Conservation (phyloP, 352 stramenopile species). For the Phytophthora pseudosyringae region DNA sequence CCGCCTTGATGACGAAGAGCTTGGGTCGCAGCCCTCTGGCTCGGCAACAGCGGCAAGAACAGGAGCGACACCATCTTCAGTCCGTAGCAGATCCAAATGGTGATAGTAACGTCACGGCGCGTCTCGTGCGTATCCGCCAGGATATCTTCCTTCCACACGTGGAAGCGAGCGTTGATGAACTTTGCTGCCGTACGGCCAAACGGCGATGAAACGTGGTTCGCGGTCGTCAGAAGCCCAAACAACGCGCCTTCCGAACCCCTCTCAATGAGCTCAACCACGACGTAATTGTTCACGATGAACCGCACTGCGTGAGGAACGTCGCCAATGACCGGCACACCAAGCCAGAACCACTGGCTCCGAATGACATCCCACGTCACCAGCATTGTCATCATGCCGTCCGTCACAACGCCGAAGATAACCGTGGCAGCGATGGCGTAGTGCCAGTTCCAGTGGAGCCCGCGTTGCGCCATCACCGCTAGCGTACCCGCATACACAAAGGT, state of each 20-base stretch:
- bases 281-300: conserved; percentile 62
- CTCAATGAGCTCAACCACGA: conserved; percentile 58
- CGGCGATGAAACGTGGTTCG: conserved; percentile 51
- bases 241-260: conserved; percentile 54
- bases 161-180: conserved; percentile 56
- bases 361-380: conserved; percentile 52
- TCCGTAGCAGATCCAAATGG: conserved; percentile 55
- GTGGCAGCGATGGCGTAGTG: conserved; percentile 47
- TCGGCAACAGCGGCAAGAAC: conserved; percentile 54
- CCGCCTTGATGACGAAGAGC: conserved; percentile 37
- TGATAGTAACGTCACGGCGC: conserved; percentile 61
- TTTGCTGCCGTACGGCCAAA: conserved; percentile 55
- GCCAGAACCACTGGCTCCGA: conserved; percentile 69
- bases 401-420: conserved; percentile 37
- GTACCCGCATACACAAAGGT: conserved; percentile 51
- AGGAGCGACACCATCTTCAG: conserved; percentile 57
- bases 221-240: conserved; percentile 56
- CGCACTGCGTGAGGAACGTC: conserved; percentile 49
- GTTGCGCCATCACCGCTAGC: conserved; percentile 48
- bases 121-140: conserved; percentile 46
- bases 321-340: conserved; percentile 49
- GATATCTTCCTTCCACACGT: conserved; percentile 62
- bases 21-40: conserved; percentile 43
- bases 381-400: conserved; percentile 58
- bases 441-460: conserved; percentile 61